Percentiles rank a stretch among this genome's conserved stretches.
These are phyloP conservation scores for Kentomonas sorsogonicus DNA, from an alignment of 208 protist species.

Conservation along the genomic window DNA sequence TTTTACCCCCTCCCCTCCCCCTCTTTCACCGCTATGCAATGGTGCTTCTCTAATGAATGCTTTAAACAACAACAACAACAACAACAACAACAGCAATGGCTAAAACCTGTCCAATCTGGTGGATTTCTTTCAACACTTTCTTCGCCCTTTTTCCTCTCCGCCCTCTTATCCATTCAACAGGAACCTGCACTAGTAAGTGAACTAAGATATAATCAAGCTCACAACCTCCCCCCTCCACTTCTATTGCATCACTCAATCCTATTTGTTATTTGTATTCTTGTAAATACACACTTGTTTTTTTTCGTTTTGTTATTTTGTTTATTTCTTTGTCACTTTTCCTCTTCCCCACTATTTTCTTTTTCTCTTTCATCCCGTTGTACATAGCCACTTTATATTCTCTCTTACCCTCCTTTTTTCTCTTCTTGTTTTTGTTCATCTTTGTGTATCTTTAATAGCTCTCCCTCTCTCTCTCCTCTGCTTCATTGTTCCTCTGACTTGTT, in stretches of 20 bases:
- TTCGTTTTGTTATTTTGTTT: slow-evolving; percentile 3
- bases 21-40: too few species aligned
- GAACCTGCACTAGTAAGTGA: slow-evolving; percentile 14
- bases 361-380: background rate
- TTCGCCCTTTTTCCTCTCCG: slow-evolving; percentile 11
- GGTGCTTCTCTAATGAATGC: too few species aligned
- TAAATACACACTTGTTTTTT: background rate
- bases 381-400: background rate
- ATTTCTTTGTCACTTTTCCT: background rate
- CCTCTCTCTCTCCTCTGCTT: background rate
- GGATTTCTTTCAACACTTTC: too few species aligned
- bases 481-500: slow-evolving; percentile 1
- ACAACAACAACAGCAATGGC: too few species aligned
- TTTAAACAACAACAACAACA: too few species aligned
- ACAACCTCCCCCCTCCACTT: background rate
- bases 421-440: slow-evolving; percentile 4
- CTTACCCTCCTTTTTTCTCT: slow-evolving; percentile 4
- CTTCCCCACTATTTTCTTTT: slow-evolving; percentile 2
- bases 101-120: too few species aligned
- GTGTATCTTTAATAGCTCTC: slow-evolving; percentile 1
- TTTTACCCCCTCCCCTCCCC: too few species aligned
- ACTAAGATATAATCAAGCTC: slow-evolving; percentile 13
- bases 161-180: background rate
- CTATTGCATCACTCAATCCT: background rate
- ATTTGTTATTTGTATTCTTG: slow-evolving; percentile 10